Evolutionary conservation across 139 green algal species (phyloP), one percentile per base, ranked within the genome.

Genomic region (Mesostigma viride): DNA sequence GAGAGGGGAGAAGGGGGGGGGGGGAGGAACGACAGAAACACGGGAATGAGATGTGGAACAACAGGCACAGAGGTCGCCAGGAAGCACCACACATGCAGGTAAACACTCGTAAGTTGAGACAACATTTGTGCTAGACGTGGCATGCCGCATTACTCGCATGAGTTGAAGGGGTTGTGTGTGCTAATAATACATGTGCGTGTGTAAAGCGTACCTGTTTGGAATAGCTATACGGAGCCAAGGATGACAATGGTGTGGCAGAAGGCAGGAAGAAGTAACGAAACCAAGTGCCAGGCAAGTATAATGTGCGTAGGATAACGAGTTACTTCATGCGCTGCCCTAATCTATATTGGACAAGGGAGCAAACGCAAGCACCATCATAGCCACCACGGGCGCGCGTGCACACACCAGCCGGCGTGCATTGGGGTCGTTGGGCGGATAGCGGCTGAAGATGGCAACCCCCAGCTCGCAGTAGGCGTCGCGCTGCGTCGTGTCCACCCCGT

Each of bases 401-500:
- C 40, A 8, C 11, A 14, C 56, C 30, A 8, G 27, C 30, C 11
- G 60, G 92, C 85, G 61, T 74, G 73, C 72, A 91, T 83, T n/a
- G 82, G 24, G 34, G 22, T 58, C 60, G 35, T 6, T 8, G 22
- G 8, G 34, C 6, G 34, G 20, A 6, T 67, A 6, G 8, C 59
- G 60, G 34, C 26, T 6, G 60, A 67, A 20, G 30, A 67, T 20
- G 22, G 40, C 40, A 61, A 6, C 8, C 51, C n/a, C 4, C 17
- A 4, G 4, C 51, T 61, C n/a, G 51, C 17, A 5, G 11, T 61
- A 31, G 8, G 8, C 5, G 8, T 14, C 8, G 51, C n/a, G 5
- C 64, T 57, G 68, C 73, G 31, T 46, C 67, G 36, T 24, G 61
- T 14, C 40, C 20, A 69, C 24, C n/a, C 14, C 64, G 17, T 69